Percentiles rank a stretch among this genome's conserved stretches.
phyloP scores from a whole-genome alignment of 148 eudicot genomes.

The Chenopodium berlandieri region DNA sequence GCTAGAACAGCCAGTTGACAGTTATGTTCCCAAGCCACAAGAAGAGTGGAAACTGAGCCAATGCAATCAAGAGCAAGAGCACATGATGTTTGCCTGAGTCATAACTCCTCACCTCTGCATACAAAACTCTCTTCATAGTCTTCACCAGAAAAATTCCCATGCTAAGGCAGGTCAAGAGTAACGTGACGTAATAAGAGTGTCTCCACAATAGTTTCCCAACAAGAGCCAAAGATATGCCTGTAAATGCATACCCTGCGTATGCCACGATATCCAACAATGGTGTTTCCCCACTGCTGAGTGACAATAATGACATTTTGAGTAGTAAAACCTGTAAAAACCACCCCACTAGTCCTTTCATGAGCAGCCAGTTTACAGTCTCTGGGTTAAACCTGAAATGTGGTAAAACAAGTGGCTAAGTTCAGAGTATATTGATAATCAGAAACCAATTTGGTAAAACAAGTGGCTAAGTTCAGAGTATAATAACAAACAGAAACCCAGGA shows the following conservation, averaged over 20 bases:
- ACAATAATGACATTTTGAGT: conserved; percentile 60
- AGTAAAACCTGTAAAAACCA: conserved; percentile 50
- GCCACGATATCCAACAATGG: conserved; percentile 70
- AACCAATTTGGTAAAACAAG: neutral
- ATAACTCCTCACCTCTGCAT: conserved; percentile 66
- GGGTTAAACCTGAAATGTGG: conserved; percentile 38
- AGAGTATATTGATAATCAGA: neutral
- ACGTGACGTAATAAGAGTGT: conserved; percentile 51
- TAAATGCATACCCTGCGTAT: conserved; percentile 76
- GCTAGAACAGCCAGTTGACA: conserved; percentile 64
- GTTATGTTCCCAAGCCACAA: conserved; percentile 74
- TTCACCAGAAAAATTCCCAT: conserved; percentile 80
- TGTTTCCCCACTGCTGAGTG: conserved; percentile 69
- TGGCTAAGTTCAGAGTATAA: neutral
- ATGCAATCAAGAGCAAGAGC: conserved; percentile 63
- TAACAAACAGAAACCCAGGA: neutral
- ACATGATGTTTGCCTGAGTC: conserved; percentile 72
- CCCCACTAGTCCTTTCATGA: conserved; percentile 51
- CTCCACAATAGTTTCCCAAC: conserved; percentile 49
- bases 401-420: neutral
- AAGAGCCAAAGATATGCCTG: conserved; percentile 59
- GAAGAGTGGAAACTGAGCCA: conserved; percentile 78
- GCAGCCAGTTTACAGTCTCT: conserved; percentile 44
- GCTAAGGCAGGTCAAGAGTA: conserved; percentile 75
- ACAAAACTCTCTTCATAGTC: conserved; percentile 81